Evolutionary conservation across 371 early-diverging fungal species (phyloP), one percentile per base, ranked within the genome.

Genomic region (Fennellomyces sp.): DNA sequence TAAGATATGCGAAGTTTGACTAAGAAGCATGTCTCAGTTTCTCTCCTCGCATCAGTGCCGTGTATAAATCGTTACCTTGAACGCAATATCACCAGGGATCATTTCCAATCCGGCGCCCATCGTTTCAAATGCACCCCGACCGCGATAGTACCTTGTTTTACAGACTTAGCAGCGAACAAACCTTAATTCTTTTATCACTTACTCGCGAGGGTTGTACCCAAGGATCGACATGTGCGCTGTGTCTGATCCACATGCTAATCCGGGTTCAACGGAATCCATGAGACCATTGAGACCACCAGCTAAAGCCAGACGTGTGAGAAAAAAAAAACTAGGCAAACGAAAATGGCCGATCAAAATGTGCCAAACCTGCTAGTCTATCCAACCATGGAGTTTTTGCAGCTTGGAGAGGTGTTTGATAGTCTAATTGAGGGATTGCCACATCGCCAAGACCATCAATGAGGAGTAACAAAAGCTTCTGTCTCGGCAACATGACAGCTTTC

Each of bases 71-170:
- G 11, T 39, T 70, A 82, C 82, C 60, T 83, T 83, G 48, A 83
- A 83, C 2, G 83, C 83, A 65, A 83, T 82, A 60, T 83, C 83
- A 13, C 83, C 83, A 15, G 78, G 83, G 12, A 66, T 61, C 79
- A 83, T 75, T 21, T 73, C 73, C 29, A 83, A 54, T 2, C 83
- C 83, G 23, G 82, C 81, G 6, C 83, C 83, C 80, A 83, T 79
- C 7, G 76, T 70, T 61, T 83, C 83, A 76, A 82, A 83, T 1
- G 83, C 83, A 17, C 83, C 83, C 57, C 83, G 65, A 35, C 83
- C 83, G 36, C 72, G 60, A 56, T 81, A 81, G 63, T 73, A 66
- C 13, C 83, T 83, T 17, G 3, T 5, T 17, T 2, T 13, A 2
- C n/a, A n/a, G 15, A 42, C 12, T 33, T 5, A 36, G 23, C 27